Evolutionary conservation across 139 green algal genomes (phyloP).

Genomic region (Tetradesmus obliquus): DNA sequence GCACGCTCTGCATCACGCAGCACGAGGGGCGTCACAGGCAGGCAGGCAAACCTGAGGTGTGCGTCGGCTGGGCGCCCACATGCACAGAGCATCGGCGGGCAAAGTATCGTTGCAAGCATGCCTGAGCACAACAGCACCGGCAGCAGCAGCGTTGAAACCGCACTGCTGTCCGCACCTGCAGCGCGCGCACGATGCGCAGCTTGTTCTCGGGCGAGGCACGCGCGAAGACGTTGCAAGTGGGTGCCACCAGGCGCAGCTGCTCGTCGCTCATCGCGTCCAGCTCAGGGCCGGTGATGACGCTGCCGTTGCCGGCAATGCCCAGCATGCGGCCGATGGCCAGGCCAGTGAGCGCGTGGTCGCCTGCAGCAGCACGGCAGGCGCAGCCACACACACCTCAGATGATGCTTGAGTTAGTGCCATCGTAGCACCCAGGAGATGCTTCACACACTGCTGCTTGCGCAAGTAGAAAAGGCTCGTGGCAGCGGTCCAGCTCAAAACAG

Average conservation of each 20-base stretch:
- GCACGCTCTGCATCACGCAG: not conserved
- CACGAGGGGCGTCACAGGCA: not conserved
- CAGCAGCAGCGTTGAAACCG: not conserved
- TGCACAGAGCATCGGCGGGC: not conserved
- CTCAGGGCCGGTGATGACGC: slow-evolving; percentile 40
- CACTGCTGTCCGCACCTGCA: slow-evolving; percentile 27
- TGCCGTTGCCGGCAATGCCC: slow-evolving; percentile 38
- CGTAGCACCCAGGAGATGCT: not conserved
- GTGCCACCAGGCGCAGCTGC: slow-evolving; percentile 42
- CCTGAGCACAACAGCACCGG: not conserved
- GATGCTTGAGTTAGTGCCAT: not conserved
- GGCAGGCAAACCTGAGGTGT: not conserved
- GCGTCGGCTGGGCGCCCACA: not conserved
- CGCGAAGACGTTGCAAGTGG: slow-evolving; percentile 70
- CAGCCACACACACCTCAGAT: not conserved
- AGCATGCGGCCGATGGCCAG: slow-evolving; percentile 48
- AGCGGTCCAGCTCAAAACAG: not conserved
- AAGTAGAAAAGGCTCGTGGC: not conserved
- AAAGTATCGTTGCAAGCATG: not conserved
- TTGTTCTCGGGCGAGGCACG: slow-evolving; percentile 76
- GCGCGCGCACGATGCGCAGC: slow-evolving; percentile 65
- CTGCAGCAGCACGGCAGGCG: slow-evolving; percentile 8
- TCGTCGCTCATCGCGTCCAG: slow-evolving; percentile 62
- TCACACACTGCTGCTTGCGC: too few species aligned
- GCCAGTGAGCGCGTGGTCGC: slow-evolving; percentile 43